Conservation (phyloP, 2,329 filamentous ascomycete species). For the Aspergillus melleus region DNA sequence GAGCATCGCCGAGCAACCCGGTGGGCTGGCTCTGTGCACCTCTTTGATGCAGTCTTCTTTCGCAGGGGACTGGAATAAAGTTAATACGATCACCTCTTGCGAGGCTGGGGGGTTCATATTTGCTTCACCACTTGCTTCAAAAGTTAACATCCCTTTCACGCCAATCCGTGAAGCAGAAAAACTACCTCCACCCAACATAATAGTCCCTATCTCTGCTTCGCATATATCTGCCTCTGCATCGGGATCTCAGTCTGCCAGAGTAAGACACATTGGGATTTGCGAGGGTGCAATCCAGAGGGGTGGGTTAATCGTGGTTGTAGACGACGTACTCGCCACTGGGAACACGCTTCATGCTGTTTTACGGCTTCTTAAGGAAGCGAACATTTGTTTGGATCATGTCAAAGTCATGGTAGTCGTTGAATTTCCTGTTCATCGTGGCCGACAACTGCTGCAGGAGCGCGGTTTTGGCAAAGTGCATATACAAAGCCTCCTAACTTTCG, state of each 20-base stretch:
- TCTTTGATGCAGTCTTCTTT: conserved; percentile 52
- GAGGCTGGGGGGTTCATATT: conserved; percentile 57
- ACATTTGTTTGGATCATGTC: conserved; percentile 45
- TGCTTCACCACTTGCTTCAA: conserved; percentile 52
- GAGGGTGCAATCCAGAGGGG: conserved; percentile 32
- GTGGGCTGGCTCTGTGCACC: conserved; percentile 54
- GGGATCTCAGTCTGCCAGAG: too few relatives aligned
- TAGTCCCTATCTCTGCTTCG: conserved; percentile 34
- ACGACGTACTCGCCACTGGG: conserved; percentile 61
- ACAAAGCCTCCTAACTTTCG: conserved; percentile 57
- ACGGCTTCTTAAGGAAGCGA: conserved; percentile 47
- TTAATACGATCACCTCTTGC: conserved; percentile 53
- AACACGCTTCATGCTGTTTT: conserved; percentile 56
- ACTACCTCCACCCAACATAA: conserved; percentile 54
- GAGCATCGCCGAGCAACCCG: conserved; percentile 52
- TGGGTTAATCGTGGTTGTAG: conserved; percentile 55
- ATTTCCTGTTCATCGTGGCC: conserved; percentile 57
- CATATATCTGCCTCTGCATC: conserved; percentile 53
- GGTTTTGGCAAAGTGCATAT: conserved; percentile 54
- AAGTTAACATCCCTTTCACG: conserved; percentile 45
- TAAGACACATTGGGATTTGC: conserved; percentile 25
- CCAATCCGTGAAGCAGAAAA: conserved; percentile 59
- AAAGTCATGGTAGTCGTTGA: conserved; percentile 58
- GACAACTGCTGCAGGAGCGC: conserved; percentile 44
- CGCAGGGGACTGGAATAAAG: conserved; percentile 46